A percentile compares a stretch with the other conserved stretches of the same genome.
Evolutionary conservation across 2,329 filamentous ascomycete genomes (phyloP).

Genomic region (Talaromyces sp.): DNA sequence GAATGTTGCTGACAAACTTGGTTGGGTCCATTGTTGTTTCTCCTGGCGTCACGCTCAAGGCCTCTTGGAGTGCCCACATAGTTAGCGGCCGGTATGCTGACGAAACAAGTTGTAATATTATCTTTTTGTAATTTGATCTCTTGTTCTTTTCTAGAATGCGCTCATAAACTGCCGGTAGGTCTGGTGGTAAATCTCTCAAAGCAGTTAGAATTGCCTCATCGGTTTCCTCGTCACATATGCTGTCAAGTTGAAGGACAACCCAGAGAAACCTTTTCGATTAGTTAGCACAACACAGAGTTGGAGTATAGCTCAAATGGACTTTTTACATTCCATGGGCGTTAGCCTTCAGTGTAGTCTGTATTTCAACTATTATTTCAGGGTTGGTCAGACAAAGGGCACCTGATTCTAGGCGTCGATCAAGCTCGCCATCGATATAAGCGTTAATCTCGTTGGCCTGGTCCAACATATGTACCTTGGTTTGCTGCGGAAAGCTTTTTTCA

Average conservation of each 20-base stretch:
- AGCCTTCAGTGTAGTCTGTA: neutral
- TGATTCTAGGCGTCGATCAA: neutral
- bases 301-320: neutral
- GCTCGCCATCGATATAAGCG: constrained; percentile 2
- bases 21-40: neutral
- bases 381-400: neutral
- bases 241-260: constrained; percentile 4
- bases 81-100: neutral
- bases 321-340: neutral
- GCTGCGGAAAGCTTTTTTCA: neutral
- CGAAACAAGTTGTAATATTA: neutral
- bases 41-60: neutral
- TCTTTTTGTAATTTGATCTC: neutral
- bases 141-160: neutral
- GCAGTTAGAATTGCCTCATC: constrained; percentile 1
- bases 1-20: neutral
- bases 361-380: constrained; percentile 1
- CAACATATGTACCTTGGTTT: neutral
- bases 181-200: neutral
- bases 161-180: neutral
- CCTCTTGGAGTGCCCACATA: neutral
- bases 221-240: constrained; percentile 1
- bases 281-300: neutral
- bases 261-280: neutral
- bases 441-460: neutral